Evolutionary conservation across 1,139 yeast species (phyloP), one percentile per base, ranked within the genome.

Genomic region (Arxiozyma slooffiae): DNA sequence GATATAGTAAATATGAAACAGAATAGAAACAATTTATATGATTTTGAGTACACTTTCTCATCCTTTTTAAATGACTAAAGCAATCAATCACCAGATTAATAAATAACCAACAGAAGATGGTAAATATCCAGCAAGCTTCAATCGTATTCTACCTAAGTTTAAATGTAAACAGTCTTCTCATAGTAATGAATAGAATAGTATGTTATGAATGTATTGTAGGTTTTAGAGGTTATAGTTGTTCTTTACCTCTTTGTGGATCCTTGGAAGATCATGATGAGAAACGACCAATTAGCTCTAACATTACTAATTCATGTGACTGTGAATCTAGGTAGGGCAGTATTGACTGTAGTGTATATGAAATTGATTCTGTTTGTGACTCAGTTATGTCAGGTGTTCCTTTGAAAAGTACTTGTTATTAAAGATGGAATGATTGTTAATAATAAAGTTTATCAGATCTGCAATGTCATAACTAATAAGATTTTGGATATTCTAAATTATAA

Each of bases 201-300:
- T 77, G 82, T 65, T 92, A 98, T 71, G 95, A 86, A 52, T 92
- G 98, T 69, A 80, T 87, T 44, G 82, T 80, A 38, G 98, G 98
- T 0, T 92, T 84, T 69, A 97, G 96, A 5, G 97, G 97, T 8
- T 81, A 81, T 60, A 97, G 92, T 64, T 92, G 98, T 68, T 77
- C 90, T 1, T 78, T 79, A 59, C 96, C 98, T 0, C 75, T 88
- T 39, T 92, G 98, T 72, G 98, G 97, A 1, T 77, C 87, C 0
- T 71, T 89, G 30, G 70, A 81, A 0, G 80, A 79, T 53, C 86
- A 84, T 30, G 81, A 82, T 55, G 63, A 64, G 26, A 77, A 83
- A 50, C 75, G 97, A 54, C 82, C 86, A 1, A 63, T 83, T 36
- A 68, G 88, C 56, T 63, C 66, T 2, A 76, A 77, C 38, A 75